Evolutionary conservation across 2,329 filamentous ascomycete genomes (phyloP).

Genomic region (Purpureocillium takamizusanense): DNA sequence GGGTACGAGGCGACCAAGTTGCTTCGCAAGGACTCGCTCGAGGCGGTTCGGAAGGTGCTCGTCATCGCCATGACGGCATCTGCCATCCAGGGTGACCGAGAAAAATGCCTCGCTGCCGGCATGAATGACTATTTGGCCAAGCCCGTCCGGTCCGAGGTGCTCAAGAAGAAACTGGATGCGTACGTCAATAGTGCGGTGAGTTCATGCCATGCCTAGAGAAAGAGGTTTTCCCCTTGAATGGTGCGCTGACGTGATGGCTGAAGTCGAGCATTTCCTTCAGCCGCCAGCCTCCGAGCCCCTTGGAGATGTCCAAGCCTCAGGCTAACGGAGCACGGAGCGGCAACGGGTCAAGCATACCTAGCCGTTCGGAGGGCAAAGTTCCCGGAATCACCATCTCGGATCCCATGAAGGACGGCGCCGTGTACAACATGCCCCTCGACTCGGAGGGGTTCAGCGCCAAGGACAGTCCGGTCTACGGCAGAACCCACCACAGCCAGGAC

Average conservation of each 20-base stretch:
- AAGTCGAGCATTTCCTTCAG: neutral
- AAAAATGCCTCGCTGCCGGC: conserved; percentile 89
- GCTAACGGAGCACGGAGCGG: neutral
- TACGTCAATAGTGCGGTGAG: conserved; percentile 35
- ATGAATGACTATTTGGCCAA: conserved; percentile 99
- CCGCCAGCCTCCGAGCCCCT: neutral
- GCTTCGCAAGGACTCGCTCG: conserved; percentile 67
- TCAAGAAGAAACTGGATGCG: conserved; percentile 70
- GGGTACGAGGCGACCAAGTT: conserved; percentile 85
- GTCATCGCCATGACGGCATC: conserved; percentile 97
- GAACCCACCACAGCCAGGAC: no score
- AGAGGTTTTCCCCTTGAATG: no score
- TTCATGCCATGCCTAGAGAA: no score
- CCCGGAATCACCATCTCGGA: conserved; percentile 10
- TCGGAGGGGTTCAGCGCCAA: conserved; percentile 13
- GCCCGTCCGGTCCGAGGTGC: conserved; percentile 78
- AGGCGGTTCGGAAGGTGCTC: conserved; percentile 71
- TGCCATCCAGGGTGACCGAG: conserved; percentile 86
- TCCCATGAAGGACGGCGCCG: conserved; percentile 21
- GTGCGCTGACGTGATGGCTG: no score
- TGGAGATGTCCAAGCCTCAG: neutral
- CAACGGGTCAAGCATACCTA: no score
- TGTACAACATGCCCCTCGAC: conserved; percentile 22
- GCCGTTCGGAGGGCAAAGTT: conserved; percentile 2
- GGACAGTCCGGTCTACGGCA: conserved; percentile 16